Evolutionary conservation across 345 rosid species (phyloP), one percentile per base, ranked within the genome.

Genomic region (Ceriops decandra): DNA sequence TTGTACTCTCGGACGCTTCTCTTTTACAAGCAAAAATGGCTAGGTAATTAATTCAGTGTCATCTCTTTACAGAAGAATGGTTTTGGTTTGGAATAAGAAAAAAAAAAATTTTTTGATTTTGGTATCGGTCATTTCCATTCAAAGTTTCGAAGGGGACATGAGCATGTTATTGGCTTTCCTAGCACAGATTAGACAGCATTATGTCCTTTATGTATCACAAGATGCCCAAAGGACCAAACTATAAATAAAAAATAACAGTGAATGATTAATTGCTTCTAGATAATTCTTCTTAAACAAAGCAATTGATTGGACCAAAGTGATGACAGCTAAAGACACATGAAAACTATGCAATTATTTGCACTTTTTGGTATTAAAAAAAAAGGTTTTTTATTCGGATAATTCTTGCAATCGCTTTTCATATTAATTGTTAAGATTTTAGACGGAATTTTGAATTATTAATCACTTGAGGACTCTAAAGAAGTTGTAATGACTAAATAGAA

Each of bases 121-220:
- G 82, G 75, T 81, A 73, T 73, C 26, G 36, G 82, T 81, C 82
- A 22, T 73, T 83, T 75, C 79, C 83, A 75, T 1, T 64, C 68
- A 17, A 49, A 47, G 15, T 10, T 1, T 0, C 7, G 2, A 47
- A 7, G n/a, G 58, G 58, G 21, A 54, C 7, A 54, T 4, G 6
- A 36, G 16, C 26, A n/a, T 35, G 11, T n/a, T 21, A 10, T 19
- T 62, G 5, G 35, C 21, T 36, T 38, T 36, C 51, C 8, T 4
- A 0, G 26, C 35, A 22, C 49, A n/a, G 24, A 62, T 62, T 13
- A 38, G 66, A 42, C 53, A 42, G 28, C 28, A 24, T 54, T 9
- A 22, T 58, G 17, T 62, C 70, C 53, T 60, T 60, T 59, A 9
- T 60, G 38, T 53, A 51, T 11, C 70, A 52, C 31, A 59, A 72